phyloP scores from a whole-genome alignment of 257 asterid species.

The Lantana camara region DNA sequence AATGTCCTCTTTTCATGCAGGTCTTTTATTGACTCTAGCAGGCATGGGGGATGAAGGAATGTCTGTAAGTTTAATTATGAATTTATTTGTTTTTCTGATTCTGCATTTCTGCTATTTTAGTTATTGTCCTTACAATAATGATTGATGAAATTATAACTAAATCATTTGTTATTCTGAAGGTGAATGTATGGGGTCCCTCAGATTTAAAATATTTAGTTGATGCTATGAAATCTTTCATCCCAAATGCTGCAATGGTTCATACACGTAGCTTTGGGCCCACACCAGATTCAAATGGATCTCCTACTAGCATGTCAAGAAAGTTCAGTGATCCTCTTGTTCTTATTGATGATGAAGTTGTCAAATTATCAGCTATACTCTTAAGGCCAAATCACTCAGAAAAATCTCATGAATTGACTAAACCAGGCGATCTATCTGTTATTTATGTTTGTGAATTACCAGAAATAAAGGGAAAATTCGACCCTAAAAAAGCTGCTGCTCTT shows the following conservation, averaged over 20 bases:
- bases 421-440: slow-evolving; percentile 80
- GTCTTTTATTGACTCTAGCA: slow-evolving; percentile 92
- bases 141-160: slow-evolving; percentile 14
- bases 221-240: slow-evolving; percentile 91
- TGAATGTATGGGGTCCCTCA: slow-evolving; percentile 93
- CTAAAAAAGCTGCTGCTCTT: slow-evolving; percentile 72
- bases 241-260: slow-evolving; percentile 91
- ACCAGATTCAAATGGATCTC: slow-evolving; percentile 43
- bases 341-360: slow-evolving; percentile 84
- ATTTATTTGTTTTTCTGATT: neutral
- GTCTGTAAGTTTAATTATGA: slow-evolving; percentile 59
- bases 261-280: slow-evolving; percentile 77
- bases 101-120: neutral
- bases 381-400: slow-evolving; percentile 46
- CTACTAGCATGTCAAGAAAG: slow-evolving; percentile 31
- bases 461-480: slow-evolving; percentile 88
- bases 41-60: slow-evolving; percentile 92
- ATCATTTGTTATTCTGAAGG: slow-evolving; percentile 45
- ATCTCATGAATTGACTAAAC: slow-evolving; percentile 34
- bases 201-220: slow-evolving; percentile 80
- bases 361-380: slow-evolving; percentile 80
- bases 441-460: slow-evolving; percentile 92
- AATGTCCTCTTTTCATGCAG: slow-evolving; percentile 40
- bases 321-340: slow-evolving; percentile 61
- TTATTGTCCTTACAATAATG: slow-evolving; percentile 1